phyloP scores from a whole-genome alignment of 1,284 basidiomycete species.

The Marasmius tenuissimus region DNA sequence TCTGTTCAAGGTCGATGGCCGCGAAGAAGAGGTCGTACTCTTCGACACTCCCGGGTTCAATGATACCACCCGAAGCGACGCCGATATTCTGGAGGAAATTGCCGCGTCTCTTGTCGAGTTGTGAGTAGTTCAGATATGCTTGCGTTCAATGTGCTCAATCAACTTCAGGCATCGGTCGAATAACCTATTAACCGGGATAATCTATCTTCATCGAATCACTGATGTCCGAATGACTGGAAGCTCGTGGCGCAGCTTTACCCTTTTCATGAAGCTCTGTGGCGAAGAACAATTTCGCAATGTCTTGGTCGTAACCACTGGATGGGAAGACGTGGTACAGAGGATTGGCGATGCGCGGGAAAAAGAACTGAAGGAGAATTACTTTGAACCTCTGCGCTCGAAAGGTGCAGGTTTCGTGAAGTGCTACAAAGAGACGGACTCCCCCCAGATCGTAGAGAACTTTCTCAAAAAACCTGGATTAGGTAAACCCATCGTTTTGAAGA shows the following conservation, averaged over 20 bases:
- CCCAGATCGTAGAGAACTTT: slow-evolving; percentile 33
- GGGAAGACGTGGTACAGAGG: slow-evolving; percentile 38
- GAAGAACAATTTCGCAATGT: slow-evolving; percentile 32
- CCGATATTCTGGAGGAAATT: slow-evolving; percentile 20
- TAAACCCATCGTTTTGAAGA: slow-evolving; percentile 26
- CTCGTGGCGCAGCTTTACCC: background rate
- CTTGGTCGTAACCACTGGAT: slow-evolving; percentile 52
- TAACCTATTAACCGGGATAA: slow-evolving; percentile 7
- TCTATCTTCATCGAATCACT: slow-evolving; percentile 12
- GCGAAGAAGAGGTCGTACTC: slow-evolving; percentile 21
- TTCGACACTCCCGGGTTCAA: slow-evolving; percentile 37
- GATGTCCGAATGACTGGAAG: slow-evolving; percentile 7
- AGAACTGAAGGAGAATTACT: slow-evolving; percentile 44
- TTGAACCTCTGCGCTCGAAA: slow-evolving; percentile 43
- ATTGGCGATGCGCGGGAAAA: slow-evolving; percentile 38
- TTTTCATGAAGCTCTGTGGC: slow-evolving; percentile 8
- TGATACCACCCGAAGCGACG: slow-evolving; percentile 28
- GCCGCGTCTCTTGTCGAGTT: background rate
- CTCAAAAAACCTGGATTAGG: slow-evolving; percentile 16
- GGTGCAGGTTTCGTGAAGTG: slow-evolving; percentile 42
- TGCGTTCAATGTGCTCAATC: background rate
- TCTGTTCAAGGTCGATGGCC: slow-evolving; percentile 26
- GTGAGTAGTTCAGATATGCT: background rate
- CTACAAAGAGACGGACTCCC: slow-evolving; percentile 33
- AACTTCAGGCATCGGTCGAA: background rate